These are phyloP conservation scores for Millerago galiae DNA, from an alignment of 805 yeast genomes.

Conservation along the genomic window DNA sequence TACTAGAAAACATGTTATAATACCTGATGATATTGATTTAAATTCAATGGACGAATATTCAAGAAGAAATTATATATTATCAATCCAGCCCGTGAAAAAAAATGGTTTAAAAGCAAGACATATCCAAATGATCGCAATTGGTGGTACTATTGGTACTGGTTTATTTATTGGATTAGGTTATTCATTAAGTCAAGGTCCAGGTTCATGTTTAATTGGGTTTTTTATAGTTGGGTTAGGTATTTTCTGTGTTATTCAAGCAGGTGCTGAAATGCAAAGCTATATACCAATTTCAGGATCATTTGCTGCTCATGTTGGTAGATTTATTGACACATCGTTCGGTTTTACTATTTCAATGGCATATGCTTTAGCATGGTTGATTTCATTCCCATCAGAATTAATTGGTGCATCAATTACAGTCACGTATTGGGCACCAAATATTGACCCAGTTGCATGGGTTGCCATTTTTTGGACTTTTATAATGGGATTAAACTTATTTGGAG, in stretches of 20 bases:
- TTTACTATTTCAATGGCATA: slow-evolving; percentile 50
- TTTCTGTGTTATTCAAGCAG: slow-evolving; percentile 53
- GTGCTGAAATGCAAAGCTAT: slow-evolving; percentile 48
- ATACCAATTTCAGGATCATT: slow-evolving; percentile 51
- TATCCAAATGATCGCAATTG: slow-evolving; percentile 62
- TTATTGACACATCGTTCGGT: slow-evolving; percentile 50
- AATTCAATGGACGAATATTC: slow-evolving; percentile 17
- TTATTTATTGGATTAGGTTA: slow-evolving; percentile 60
- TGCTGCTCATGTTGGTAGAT: slow-evolving; percentile 42
- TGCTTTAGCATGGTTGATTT: slow-evolving; percentile 49
- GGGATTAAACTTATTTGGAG: slow-evolving; percentile 45
- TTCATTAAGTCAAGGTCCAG: slow-evolving; percentile 55
- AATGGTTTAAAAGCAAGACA: slow-evolving; percentile 47
- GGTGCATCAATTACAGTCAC: slow-evolving; percentile 52
- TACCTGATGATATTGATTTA: slow-evolving; percentile 16
- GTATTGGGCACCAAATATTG: slow-evolving; percentile 41
- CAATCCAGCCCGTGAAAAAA: slow-evolving; percentile 30
- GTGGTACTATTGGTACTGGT: slow-evolving; percentile 71
- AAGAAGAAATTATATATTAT: slow-evolving; percentile 21
- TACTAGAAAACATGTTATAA: slow-evolving; percentile 15
- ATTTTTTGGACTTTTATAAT: slow-evolving; percentile 44
- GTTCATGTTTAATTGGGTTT: slow-evolving; percentile 56
- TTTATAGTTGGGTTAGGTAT: slow-evolving; percentile 50
- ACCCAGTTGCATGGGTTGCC: slow-evolving; percentile 56
- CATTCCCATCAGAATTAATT: slow-evolving; percentile 53